Evolutionary conservation across 1,139 yeast species (phyloP).

Genomic region (Yamadazyma siamensis): DNA sequence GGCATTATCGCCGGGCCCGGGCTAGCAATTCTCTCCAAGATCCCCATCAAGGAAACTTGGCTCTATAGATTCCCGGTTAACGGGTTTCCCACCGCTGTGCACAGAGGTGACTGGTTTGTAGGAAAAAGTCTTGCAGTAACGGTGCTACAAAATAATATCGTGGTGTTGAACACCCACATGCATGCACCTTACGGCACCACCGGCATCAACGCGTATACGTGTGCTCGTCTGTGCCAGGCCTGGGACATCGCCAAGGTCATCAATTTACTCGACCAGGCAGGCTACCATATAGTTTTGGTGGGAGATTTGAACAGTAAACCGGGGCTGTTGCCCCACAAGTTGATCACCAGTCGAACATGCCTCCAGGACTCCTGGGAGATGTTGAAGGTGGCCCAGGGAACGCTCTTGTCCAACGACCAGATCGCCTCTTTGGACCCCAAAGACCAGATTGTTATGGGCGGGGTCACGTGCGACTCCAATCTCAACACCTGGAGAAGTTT

Average conservation of each 20-base stretch:
- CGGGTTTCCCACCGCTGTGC: conserved; percentile 92
- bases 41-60: conserved; percentile 78
- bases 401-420: conserved; percentile 23
- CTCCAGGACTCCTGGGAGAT: conserved; percentile 83
- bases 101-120: conserved; percentile 96
- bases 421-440: conserved; percentile 54
- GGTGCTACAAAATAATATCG: conserved; percentile 59
- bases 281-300: conserved; percentile 82
- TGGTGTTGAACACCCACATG: conserved; percentile 87
- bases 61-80: conserved; percentile 84
- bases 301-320: conserved; percentile 93
- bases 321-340: conserved; percentile 74
- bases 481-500: conserved; percentile 81
- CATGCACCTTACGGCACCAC: conserved; percentile 87
- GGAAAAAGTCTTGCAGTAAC: conserved; percentile 89
- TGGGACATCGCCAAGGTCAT: conserved; percentile 86
- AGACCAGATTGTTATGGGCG: conserved; percentile 70
- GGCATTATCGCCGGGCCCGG: conserved; percentile 96
- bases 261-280: conserved; percentile 60
- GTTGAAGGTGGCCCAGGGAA: conserved; percentile 42
- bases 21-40: conserved; percentile 73
- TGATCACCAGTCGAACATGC: conserved; percentile 68
- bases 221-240: conserved; percentile 93
- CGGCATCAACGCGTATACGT: conserved; percentile 87
- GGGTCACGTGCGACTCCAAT: conserved; percentile 85